Evolutionary conservation across 805 yeast species (phyloP).

Genomic region (Cyberlindnera nakhonratchasimensis): DNA sequence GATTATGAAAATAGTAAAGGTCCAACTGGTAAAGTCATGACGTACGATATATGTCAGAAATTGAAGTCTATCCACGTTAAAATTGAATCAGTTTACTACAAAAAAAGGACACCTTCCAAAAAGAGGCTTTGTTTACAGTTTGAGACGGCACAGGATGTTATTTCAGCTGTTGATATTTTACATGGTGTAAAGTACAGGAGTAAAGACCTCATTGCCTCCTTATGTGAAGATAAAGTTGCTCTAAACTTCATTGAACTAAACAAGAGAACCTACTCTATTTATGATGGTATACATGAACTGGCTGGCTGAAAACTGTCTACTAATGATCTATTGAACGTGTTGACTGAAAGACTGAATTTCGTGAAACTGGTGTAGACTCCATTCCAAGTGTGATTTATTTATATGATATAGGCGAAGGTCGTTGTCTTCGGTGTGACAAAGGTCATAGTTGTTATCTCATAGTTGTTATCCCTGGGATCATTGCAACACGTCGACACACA

Average conservation of each 20-base stretch:
- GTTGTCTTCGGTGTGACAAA: too few species aligned
- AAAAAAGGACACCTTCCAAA: not conserved
- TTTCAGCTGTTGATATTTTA: not conserved
- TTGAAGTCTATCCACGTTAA: not conserved
- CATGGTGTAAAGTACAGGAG: constrained; percentile 11
- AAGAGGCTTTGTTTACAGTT: constrained; percentile 1
- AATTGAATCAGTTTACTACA: not conserved
- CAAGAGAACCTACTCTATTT: not conserved
- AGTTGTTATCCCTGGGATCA: too few species aligned
- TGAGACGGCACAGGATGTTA: constrained; percentile 1
- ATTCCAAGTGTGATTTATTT: too few species aligned
- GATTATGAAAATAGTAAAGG: not conserved
- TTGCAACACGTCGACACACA: too few species aligned
- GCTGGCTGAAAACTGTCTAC: too few species aligned
- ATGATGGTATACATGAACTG: not conserved
- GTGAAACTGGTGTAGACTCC: too few species aligned
- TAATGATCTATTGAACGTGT: too few species aligned
- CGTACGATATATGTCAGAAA: not conserved
- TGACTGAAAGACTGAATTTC: too few species aligned
- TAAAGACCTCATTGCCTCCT: not conserved
- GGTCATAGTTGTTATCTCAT: too few species aligned
- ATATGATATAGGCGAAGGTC: too few species aligned
- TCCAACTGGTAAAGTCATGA: not conserved
- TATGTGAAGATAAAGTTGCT: constrained; percentile 13
- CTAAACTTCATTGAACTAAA: constrained; percentile 2